A percentile compares a stretch with the other conserved stretches of the same genome.
These are phyloP conservation scores for Arachis stenosperma DNA, from an alignment of 306 rosid species.

Conservation along the genomic window DNA sequence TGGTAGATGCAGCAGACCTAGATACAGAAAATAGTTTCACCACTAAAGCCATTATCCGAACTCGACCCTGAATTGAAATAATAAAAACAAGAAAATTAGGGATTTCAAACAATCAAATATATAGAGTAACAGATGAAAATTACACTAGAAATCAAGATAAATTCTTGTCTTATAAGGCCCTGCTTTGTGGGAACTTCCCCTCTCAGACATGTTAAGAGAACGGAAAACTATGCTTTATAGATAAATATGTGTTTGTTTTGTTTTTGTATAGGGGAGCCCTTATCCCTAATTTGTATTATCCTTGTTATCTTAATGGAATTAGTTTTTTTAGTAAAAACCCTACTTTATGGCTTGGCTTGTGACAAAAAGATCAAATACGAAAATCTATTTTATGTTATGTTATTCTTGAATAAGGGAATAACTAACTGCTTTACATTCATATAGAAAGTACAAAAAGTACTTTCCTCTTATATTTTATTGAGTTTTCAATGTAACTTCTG, in stretches of 20 bases:
- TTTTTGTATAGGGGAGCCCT: too few species aligned
- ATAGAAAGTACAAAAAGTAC: not conserved
- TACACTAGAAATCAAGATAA: constrained; percentile 2
- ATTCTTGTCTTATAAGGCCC: too few species aligned
- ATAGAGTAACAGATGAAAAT: too few species aligned
- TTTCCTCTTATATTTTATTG: not conserved
- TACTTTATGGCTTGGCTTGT: too few species aligned
- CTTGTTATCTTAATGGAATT: too few species aligned
- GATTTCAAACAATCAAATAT: constrained; percentile 1
- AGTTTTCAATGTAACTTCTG: not conserved
- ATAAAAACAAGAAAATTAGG: constrained; percentile 25
- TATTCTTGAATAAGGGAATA: not conserved
- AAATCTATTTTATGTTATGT: not conserved
- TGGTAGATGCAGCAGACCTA: constrained; percentile 62
- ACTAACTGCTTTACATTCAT: not conserved
- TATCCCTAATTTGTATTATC: too few species aligned
- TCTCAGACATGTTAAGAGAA: too few species aligned
- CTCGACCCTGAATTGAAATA: constrained; percentile 68
- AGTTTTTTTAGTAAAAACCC: too few species aligned
- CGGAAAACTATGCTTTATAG: too few species aligned
- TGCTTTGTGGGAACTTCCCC: too few species aligned
- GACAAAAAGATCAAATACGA: too few species aligned
- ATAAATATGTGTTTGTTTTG: too few species aligned
- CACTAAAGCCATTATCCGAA: constrained; percentile 81
- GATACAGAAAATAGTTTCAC: constrained; percentile 91